phyloP scores from a whole-genome alignment of 202 grass and related monocot genomes.

The Bolboschoenoplectus hybrid region DNA sequence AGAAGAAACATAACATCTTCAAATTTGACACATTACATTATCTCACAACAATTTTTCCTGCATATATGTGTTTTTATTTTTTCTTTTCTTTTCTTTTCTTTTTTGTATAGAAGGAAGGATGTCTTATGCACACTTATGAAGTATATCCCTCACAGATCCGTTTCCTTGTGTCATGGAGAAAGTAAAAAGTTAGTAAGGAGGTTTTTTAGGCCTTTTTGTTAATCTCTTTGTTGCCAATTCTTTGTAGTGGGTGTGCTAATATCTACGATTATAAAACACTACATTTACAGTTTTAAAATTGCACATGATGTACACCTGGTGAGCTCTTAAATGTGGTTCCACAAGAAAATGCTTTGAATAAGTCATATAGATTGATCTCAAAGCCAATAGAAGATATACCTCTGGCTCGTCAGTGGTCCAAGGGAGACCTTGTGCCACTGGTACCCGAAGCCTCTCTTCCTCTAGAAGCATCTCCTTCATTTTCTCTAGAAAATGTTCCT shows the following conservation, averaged over 20 bases:
- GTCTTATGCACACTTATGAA: neutral
- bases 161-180: neutral
- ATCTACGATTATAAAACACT: neutral
- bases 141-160: neutral
- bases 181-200: neutral
- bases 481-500: slow-evolving; percentile 58
- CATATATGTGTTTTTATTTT: neutral
- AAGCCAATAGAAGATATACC: slow-evolving; percentile 42
- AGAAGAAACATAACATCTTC: neutral
- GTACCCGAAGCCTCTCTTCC: slow-evolving; percentile 69
- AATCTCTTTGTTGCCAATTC: neutral
- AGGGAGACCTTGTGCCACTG: slow-evolving; percentile 68
- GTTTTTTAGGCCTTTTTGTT: neutral
- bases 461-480: slow-evolving; percentile 59
- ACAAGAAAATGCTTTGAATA: neutral
- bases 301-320: neutral
- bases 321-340: neutral
- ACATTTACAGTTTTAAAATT: slow-evolving; percentile 3
- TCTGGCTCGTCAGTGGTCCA: slow-evolving; percentile 78
- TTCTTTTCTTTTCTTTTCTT: too few relatives aligned
- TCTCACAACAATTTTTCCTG: slow-evolving; percentile 4
- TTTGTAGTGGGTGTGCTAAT: neutral
- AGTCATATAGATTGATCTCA: neutral
- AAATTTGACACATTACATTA: neutral
- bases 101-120: neutral